These are phyloP conservation scores for Hylodesmum podocarpum DNA, from an alignment of 306 rosid genomes.

Conservation along the genomic window DNA sequence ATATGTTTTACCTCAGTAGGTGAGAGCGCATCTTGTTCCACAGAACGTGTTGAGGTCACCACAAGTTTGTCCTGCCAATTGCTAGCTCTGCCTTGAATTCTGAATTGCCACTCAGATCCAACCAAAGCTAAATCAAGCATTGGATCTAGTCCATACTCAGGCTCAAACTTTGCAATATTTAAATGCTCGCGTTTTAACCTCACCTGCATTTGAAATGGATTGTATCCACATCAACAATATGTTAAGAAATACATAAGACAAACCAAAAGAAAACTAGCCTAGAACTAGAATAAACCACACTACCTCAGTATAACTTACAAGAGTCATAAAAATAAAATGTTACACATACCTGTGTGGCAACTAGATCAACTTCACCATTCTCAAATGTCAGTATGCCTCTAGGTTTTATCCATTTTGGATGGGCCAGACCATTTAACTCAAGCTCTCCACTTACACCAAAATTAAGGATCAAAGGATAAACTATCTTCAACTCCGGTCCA, in stretches of 20 bases:
- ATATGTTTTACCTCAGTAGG: slow-evolving; percentile 69
- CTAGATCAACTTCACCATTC: slow-evolving; percentile 93
- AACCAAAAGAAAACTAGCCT: slow-evolving; percentile 1
- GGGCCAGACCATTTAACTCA: slow-evolving; percentile 83
- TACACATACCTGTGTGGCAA: slow-evolving; percentile 85
- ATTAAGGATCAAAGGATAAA: slow-evolving; percentile 89
- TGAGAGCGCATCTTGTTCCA: slow-evolving; percentile 86
- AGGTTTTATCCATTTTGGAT: slow-evolving; percentile 84
- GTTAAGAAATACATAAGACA: slow-evolving; percentile 14
- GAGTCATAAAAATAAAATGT: slow-evolving; percentile 4
- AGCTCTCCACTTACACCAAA: slow-evolving; percentile 92
- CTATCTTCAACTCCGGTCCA: slow-evolving; percentile 93
- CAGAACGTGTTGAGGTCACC: slow-evolving; percentile 89
- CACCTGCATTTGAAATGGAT: slow-evolving; percentile 59
- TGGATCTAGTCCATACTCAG: slow-evolving; percentile 86
- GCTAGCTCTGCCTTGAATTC: slow-evolving; percentile 90
- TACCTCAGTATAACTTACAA: neutral
- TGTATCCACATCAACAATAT: slow-evolving; percentile 14
- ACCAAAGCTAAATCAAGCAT: slow-evolving; percentile 91
- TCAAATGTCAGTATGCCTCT: slow-evolving; percentile 86
- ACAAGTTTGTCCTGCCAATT: slow-evolving; percentile 95
- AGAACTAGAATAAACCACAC: neutral
- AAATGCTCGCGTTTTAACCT: slow-evolving; percentile 89
- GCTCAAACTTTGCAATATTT: slow-evolving; percentile 85
- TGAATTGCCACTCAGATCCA: slow-evolving; percentile 95